These are phyloP conservation scores for Penicillium manginii DNA, from an alignment of 495 filamentous ascomycete genomes.

Conservation along the genomic window DNA sequence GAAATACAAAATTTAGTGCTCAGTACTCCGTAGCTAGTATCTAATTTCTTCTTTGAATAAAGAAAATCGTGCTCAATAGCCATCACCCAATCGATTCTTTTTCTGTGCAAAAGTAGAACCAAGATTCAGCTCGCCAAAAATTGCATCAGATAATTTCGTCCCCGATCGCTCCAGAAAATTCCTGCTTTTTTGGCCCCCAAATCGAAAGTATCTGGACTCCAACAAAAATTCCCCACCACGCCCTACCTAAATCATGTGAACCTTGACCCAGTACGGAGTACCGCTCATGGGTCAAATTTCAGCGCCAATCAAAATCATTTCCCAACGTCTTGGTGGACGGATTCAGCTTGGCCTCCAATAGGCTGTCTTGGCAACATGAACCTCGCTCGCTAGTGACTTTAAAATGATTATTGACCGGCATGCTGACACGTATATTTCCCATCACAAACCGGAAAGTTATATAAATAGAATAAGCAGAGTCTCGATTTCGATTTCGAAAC, in stretches of 20 bases:
- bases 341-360: neutral
- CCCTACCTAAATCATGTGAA: neutral
- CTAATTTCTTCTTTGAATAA: too few species aligned
- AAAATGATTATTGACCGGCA: neutral
- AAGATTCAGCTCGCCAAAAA: too few species aligned
- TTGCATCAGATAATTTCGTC: too few species aligned
- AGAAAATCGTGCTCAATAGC: too few species aligned
- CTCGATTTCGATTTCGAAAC: too few species aligned
- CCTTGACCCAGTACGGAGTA: neutral
- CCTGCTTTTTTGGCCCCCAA: slow-evolving; percentile 3
- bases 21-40: too few species aligned
- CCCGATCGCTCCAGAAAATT: neutral
- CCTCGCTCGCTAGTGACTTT: neutral
- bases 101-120: too few species aligned
- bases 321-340: neutral
- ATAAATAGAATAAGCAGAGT: neutral
- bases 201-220: neutral
- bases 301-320: neutral
- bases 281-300: neutral
- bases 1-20: too few species aligned
- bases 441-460: neutral
- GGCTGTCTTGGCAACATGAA: neutral
- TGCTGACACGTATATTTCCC: neutral
- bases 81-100: too few species aligned
- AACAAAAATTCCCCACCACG: neutral